A percentile compares a stretch with the other conserved stretches of the same genome.
phyloP scores from a whole-genome alignment of 345 rosid species.

The Theobroma cacao region DNA sequence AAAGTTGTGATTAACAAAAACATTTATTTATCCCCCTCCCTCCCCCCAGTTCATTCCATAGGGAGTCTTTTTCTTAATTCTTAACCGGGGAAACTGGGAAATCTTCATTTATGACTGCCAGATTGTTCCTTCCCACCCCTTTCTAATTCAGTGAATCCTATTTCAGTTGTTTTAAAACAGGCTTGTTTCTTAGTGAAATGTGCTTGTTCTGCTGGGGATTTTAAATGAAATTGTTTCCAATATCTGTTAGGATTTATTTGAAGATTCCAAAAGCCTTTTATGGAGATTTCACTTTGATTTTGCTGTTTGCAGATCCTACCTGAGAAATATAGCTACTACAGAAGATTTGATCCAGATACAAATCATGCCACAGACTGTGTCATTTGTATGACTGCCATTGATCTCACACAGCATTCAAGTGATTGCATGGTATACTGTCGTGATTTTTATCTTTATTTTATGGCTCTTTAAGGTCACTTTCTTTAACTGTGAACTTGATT shows the following conservation, averaged over 20 bases:
- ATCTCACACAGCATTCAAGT: conserved; percentile 52
- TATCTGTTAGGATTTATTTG: not conserved
- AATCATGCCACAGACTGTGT: conserved; percentile 73
- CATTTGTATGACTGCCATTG: conserved; percentile 91
- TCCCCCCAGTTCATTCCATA: not conserved
- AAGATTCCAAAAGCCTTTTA: not conserved
- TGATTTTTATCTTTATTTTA: conserved; percentile 2
- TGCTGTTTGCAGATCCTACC: conserved; percentile 67
- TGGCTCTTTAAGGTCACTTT: not conserved
- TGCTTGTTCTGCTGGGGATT: not conserved
- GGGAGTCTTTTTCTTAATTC: not conserved
- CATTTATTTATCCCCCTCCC: not conserved
- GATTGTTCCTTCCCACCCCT: not conserved
- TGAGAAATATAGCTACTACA: conserved; percentile 86
- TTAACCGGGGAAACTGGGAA: not conserved
- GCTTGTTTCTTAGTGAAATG: not conserved
- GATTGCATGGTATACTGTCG: conserved; percentile 72
- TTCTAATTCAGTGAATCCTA: not conserved
- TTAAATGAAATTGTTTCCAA: not conserved
- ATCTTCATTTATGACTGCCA: not conserved
- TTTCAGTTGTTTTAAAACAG: not conserved
- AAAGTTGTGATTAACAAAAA: not conserved
- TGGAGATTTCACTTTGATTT: not conserved
- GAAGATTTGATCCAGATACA: conserved; percentile 55
- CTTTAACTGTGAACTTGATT: not conserved